These are phyloP conservation scores for Kodamaea fungicola DNA, from an alignment of 1,139 yeast genomes.

Conservation along the genomic window DNA sequence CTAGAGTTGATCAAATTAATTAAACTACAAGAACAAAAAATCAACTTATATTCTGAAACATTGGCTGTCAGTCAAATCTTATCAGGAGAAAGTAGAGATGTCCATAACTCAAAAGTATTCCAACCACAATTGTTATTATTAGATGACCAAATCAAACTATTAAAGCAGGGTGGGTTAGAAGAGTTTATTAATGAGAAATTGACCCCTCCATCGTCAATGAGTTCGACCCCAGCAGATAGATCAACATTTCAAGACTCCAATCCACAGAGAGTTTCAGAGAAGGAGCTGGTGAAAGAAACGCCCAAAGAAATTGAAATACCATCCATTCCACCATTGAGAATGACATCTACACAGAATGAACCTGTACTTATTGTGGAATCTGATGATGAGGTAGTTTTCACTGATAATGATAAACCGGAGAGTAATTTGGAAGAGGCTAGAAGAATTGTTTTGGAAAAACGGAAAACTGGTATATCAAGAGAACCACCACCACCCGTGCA, in stretches of 20 bases:
- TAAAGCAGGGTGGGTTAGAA: slow-evolving; percentile 2
- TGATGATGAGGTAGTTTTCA: slow-evolving; percentile 6
- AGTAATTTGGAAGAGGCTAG: slow-evolving; percentile 3
- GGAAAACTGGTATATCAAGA: not conserved
- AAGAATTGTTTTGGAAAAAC: not conserved
- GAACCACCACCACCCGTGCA: not conserved
- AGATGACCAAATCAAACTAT: slow-evolving; percentile 2
- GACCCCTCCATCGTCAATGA: not conserved
- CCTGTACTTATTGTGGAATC: too few relatives aligned
- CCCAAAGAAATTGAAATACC: not conserved
- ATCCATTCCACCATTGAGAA: not conserved
- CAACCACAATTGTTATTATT: slow-evolving; percentile 4
- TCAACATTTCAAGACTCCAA: not conserved
- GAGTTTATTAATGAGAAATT: slow-evolving; percentile 1
- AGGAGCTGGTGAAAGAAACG: not conserved
- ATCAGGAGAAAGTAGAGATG: slow-evolving; percentile 6
- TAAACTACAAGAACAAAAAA: slow-evolving; percentile 11
- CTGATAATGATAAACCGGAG: slow-evolving; percentile 6
- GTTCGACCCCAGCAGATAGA: not conserved
- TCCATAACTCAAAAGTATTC: slow-evolving; percentile 6
- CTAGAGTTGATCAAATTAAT: slow-evolving; percentile 7
- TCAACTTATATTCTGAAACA: slow-evolving; percentile 11
- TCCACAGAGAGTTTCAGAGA: too few relatives aligned
- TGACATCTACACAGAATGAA: too few relatives aligned
- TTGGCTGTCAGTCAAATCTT: slow-evolving; percentile 6